Evolutionary conservation across 768 basidiomycete genomes (phyloP).

Genomic region (Mycena haematopus): DNA sequence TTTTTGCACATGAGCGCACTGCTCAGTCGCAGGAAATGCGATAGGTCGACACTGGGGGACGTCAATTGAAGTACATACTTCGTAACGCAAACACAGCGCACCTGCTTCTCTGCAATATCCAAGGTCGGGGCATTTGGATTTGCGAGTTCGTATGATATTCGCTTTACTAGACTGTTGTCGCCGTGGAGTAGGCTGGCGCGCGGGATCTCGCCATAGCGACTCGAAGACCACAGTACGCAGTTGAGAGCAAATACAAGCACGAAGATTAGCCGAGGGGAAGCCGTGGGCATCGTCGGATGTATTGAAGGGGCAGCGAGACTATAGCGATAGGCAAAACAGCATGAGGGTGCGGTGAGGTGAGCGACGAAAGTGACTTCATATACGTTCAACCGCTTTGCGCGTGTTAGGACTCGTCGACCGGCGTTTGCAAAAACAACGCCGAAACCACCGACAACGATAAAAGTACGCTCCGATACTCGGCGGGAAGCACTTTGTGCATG

Average conservation of each 20-base stretch:
- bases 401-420: background rate
- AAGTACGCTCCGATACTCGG: background rate
- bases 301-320: background rate
- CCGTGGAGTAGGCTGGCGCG: conserved; percentile 35
- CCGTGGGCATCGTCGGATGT: conserved; percentile 50
- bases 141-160: conserved; percentile 46
- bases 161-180: conserved; percentile 47
- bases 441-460: background rate
- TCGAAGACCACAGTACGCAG: conserved; percentile 70
- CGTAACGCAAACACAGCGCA: conserved; percentile 20
- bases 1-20: conserved; percentile 69
- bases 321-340: conserved; percentile 6
- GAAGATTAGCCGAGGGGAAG: conserved; percentile 56
- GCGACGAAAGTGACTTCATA: background rate
- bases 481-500: background rate
- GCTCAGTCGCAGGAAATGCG: conserved; percentile 54
- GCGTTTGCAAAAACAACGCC: background rate
- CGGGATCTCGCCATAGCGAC: conserved; percentile 51
- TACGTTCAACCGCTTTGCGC: background rate
- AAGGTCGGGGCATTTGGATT: conserved; percentile 34
- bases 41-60: conserved; percentile 68
- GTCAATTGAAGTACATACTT: background rate
- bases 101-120: conserved; percentile 37
- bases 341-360: conserved; percentile 14
- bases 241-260: conserved; percentile 59